These are phyloP conservation scores for Penicillium hesseltinei DNA, from an alignment of 2,329 filamentous ascomycete species.

Conservation along the genomic window DNA sequence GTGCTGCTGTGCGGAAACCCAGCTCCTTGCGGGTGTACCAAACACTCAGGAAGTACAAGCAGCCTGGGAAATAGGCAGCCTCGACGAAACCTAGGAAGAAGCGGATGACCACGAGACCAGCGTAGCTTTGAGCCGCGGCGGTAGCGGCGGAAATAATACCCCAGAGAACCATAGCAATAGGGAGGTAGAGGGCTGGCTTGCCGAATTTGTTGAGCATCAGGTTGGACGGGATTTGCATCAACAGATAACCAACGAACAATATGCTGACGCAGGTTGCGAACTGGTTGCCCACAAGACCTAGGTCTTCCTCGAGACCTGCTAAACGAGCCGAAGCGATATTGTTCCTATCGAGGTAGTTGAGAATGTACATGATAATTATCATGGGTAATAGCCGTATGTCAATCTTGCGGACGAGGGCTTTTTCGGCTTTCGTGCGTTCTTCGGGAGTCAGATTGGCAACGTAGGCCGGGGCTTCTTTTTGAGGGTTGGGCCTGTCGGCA, in stretches of 20 bases:
- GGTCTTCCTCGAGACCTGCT: conserved; percentile 33
- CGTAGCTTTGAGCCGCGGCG: conserved; percentile 47
- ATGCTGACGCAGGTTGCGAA: conserved; percentile 40
- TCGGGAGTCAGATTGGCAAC: conserved; percentile 49
- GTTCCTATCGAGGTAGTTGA: conserved; percentile 68
- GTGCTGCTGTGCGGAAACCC: conserved; percentile 47
- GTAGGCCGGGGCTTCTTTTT: conserved; percentile 32
- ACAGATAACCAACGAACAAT: conserved; percentile 58
- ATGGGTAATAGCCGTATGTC: conserved; percentile 67
- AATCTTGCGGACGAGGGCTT: conserved; percentile 65
- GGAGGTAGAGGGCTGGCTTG: conserved; percentile 53
- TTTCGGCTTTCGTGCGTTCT: conserved; percentile 55
- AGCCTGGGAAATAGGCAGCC: conserved; percentile 40
- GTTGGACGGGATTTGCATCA: conserved; percentile 59
- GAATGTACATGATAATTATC: conserved; percentile 72
- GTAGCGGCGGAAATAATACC: conserved; percentile 56
- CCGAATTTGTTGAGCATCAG: conserved; percentile 51
- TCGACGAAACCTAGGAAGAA: conserved; percentile 47
- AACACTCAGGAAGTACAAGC: conserved; percentile 36
- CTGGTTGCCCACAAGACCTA: conserved; percentile 18
- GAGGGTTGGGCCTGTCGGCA: conserved; percentile 26
- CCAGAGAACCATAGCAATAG: conserved; percentile 58
- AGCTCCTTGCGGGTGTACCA: conserved; percentile 25
- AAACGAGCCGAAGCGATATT: conserved; percentile 49
- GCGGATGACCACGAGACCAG: conserved; percentile 44